These are phyloP conservation scores for Auricularia auricula-judae DNA, from an alignment of 768 basidiomycete genomes.

Conservation along the genomic window DNA sequence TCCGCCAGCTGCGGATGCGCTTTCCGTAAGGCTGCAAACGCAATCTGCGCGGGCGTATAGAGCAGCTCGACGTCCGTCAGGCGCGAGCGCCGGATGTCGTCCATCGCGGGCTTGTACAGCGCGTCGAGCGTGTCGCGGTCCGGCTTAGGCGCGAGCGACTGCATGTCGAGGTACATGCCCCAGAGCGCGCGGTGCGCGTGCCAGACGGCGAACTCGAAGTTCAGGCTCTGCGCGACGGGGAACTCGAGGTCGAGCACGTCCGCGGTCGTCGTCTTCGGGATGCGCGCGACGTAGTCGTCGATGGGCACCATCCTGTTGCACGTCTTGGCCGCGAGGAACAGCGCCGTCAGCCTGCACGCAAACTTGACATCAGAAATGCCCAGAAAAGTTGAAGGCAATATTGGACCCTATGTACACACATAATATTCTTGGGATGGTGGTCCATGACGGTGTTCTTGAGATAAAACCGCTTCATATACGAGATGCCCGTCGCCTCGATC, in stretches of 20 bases:
- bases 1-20: conserved; percentile 47
- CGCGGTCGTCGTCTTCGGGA: conserved; percentile 66
- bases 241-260: conserved; percentile 95
- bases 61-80: conserved; percentile 87
- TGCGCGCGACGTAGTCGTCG: conserved; percentile 71
- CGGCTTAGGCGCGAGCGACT: conserved; percentile 39
- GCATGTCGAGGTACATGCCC: conserved; percentile 82
- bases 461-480: conserved; percentile 94
- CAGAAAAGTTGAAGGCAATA: not conserved
- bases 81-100: conserved; percentile 64
- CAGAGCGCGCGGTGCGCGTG: conserved; percentile 81
- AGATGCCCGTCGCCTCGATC: conserved; percentile 85
- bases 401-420: conserved; percentile 42
- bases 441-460: conserved; percentile 98
- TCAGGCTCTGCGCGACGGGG: conserved; percentile 85
- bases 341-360: conserved; percentile 72
- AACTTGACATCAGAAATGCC: not conserved
- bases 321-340: conserved; percentile 95
- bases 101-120: conserved; percentile 55
- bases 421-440: conserved; percentile 98
- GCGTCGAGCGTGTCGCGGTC: conserved; percentile 32
- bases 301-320: conserved; percentile 90
- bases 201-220: conserved; percentile 92
- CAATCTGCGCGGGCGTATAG: conserved; percentile 90
- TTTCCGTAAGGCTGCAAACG: conserved; percentile 65